Evolutionary conservation across 768 basidiomycete genomes (phyloP).

Genomic region (Coprinellus micaceus): DNA sequence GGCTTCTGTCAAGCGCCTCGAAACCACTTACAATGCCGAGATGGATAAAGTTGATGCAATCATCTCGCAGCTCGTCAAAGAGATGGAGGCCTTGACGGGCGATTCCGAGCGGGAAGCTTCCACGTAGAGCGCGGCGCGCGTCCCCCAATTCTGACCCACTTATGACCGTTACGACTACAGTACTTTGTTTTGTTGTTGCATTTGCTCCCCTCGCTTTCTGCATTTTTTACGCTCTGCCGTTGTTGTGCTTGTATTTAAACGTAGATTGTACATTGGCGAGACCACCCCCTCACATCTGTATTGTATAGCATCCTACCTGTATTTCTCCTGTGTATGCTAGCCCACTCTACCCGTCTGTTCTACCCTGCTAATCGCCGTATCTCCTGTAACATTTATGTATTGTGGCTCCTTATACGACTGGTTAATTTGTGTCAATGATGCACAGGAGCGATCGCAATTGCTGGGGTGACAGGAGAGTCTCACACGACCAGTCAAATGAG

Average conservation of each 20-base stretch:
- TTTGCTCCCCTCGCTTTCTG: neutral
- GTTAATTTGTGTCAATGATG: neutral
- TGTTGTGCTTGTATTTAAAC: neutral
- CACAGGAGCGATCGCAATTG: neutral
- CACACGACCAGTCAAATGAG: too few relatives aligned
- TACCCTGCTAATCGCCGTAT: too few relatives aligned
- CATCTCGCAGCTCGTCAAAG: constrained; percentile 20
- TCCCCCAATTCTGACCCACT: neutral
- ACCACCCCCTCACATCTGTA: neutral
- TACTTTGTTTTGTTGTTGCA: neutral
- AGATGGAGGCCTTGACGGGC: constrained; percentile 4
- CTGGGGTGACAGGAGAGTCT: neutral
- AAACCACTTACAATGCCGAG: constrained; percentile 30
- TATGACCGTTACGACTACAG: neutral
- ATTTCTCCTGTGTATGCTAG: neutral
- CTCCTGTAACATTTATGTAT: too few relatives aligned
- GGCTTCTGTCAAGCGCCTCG: constrained; percentile 31
- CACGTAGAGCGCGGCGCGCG: neutral
- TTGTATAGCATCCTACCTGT: neutral
- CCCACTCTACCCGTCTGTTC: too few relatives aligned
- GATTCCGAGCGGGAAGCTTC: constrained; percentile 5
- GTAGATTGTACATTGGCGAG: neutral
- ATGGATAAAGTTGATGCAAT: constrained; percentile 33
- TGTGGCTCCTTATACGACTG: too few relatives aligned
- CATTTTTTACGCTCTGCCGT: neutral